Evolutionary conservation across 1,284 basidiomycete genomes (phyloP).

Genomic region (Leccinum subrobustum): DNA sequence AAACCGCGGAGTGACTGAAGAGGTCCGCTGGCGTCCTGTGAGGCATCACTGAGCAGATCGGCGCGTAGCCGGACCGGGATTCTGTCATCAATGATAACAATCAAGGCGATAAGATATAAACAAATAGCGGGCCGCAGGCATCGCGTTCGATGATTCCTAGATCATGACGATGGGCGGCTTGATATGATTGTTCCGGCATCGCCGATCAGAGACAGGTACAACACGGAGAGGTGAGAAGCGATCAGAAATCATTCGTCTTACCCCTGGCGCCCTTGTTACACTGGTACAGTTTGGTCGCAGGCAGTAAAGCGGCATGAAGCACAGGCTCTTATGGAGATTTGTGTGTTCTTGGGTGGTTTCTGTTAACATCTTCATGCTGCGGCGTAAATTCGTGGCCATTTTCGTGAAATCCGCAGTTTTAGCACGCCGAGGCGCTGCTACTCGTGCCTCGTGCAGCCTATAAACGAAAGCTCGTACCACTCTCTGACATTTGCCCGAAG

Average conservation of each 20-base stretch:
- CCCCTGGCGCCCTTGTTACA: slow-evolving; percentile 1
- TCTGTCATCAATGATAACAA: background rate
- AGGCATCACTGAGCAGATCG: background rate
- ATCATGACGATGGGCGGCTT: background rate
- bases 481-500: background rate
- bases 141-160: background rate
- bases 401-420: background rate
- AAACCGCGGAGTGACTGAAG: background rate
- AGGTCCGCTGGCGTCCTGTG: background rate
- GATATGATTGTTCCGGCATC: background rate
- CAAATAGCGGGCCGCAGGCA: background rate
- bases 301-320: background rate
- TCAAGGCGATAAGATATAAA: background rate
- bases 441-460: background rate
- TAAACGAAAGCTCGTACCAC: background rate
- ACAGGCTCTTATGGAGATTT: background rate
- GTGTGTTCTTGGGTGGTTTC: background rate
- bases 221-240: background rate
- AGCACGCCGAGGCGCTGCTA: slow-evolving; percentile 1
- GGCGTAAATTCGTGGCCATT: too few species aligned
- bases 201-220: background rate
- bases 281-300: background rate
- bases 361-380: background rate
- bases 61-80: background rate
- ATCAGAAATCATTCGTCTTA: slow-evolving; percentile 3